Evolutionary conservation across 257 asterid species (phyloP), one percentile per base, ranked within the genome.

Genomic region (Avicennia marina): DNA sequence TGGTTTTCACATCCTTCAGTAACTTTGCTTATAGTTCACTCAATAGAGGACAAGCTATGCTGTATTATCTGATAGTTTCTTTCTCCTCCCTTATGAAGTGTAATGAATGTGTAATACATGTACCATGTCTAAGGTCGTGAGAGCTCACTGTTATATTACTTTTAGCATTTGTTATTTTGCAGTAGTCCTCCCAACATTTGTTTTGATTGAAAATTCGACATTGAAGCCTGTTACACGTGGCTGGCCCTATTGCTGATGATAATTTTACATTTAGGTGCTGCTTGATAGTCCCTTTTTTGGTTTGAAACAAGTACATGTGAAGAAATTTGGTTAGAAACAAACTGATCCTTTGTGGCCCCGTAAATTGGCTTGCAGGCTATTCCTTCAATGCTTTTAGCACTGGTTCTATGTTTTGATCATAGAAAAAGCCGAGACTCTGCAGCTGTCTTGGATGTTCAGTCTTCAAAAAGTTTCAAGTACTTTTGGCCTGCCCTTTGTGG

Each of bases 311-410:
- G n/a, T n/a, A n/a, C n/a, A n/a, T n/a, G n/a, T 8, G 34, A 11
- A 29, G 60, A 19, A n/a, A 39, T 41, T 2, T 29, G 58, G 40
- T 48, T 22, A 33, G 43, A 46, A 51, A 36, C 27, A 13, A 58
- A 21, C 65, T 70, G 4, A 74, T 51, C 60, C 41, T 45, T 48
- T 58, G 11, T 33, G 27, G 19, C 67, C 55, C 32, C 54, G 43
- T 32, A 29, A 52, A 6, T 58, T 69, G 72, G 31, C n/a, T 62
- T 81, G 85, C 78, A 91, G 98, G 98, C 95, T 41, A 85, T 91
- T 70, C 98, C 98, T 27, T 93, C 97, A 0, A 93, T 93, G 99
- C 96, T 93, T 52, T 76, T 93, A 55, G 97, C 97, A 38, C 72
- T 93, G 70, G 97, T 93, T 67, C 95, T 93, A 67, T 73, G 81